These are phyloP conservation scores for Nymphaea thermarum DNA, from an alignment of 164 flowering plant genomes.

Conservation along the genomic window DNA sequence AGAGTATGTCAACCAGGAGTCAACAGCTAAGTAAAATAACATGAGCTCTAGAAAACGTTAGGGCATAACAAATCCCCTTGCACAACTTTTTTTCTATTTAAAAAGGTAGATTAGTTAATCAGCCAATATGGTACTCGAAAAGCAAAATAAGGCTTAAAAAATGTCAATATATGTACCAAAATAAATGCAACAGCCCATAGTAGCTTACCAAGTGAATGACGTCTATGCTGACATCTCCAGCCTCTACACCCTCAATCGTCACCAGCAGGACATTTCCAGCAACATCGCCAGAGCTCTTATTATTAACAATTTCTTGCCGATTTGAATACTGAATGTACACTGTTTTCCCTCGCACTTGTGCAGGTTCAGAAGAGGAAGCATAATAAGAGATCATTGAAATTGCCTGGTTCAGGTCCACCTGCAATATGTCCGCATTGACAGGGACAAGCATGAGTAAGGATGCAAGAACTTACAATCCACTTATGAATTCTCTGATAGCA, in stretches of 20 bases:
- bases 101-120: background rate
- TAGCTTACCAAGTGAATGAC: slow-evolving; percentile 86
- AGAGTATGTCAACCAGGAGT: slow-evolving; percentile 57
- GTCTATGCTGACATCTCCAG: slow-evolving; percentile 93
- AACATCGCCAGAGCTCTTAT: slow-evolving; percentile 83
- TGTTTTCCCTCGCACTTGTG: slow-evolving; percentile 94
- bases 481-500: too few species aligned
- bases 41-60: background rate
- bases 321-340: slow-evolving; percentile 92
- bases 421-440: slow-evolving; percentile 1
- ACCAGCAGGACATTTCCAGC: slow-evolving; percentile 93
- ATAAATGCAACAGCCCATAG: background rate
- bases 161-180: background rate
- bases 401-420: slow-evolving; percentile 94
- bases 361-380: slow-evolving; percentile 95
- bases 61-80: background rate
- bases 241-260: slow-evolving; percentile 81
- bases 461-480: too few species aligned
- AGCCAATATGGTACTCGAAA: background rate
- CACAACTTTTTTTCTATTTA: background rate
- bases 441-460: background rate
- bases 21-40: slow-evolving; percentile 16
- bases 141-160: background rate
- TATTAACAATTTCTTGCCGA: slow-evolving; percentile 93
- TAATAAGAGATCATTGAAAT: slow-evolving; percentile 91